Base-by-base conservation (phyloP, 176 grass and related monocot genomes). In the Ensete glaucum region DNA sequence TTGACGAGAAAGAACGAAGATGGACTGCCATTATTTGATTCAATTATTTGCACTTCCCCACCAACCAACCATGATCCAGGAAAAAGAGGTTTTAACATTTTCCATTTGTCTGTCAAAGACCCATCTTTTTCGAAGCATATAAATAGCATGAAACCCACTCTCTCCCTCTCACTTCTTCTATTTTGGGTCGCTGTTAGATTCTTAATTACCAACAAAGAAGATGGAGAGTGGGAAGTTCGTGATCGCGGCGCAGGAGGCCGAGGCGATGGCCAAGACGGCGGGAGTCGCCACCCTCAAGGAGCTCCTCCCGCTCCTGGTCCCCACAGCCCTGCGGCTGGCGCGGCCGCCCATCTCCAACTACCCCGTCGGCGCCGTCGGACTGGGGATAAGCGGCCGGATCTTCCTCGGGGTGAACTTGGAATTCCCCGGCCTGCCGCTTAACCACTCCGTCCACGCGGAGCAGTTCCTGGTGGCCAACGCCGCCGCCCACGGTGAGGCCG, bases 361-460 rank as follows among this genome's bases (percentile, higher is more conserved):
- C 69, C 87, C 69, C 15, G 93, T 96, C 1, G 93, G 93, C 52
- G 93, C 93, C 73, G 89, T 86, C 20, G 93, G 93, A 14, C 79
- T 96, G 5, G 93, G 93, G 62, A 80, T 73, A 65, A 92, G 87
- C 79, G 93, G 93, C 53, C 83, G 85, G 53, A 81, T 96, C 24
- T 96, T 88, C 79, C 81, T 76, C 81, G 93, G 93, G 52, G 93
- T 96, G 17, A 96, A 96, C 72, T 76, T 96, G 78, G 93, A 96
- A 83, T 96, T 87, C 87, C 15, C 21, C 5, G 87, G 89, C 54
- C 34, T 86, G 0, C 93, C 93, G 11, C 68, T 96, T 24, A 76
- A 86, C 65, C 89, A 96, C 34, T 67, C 69, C 57, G 89, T 96
- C 22, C 93, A 96, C 78, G 93, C 93, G 1, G 93, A 96, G 79